Evolutionary conservation across 2,329 filamentous ascomycete genomes (phyloP).

Genomic region (Fonsecaea erecta): DNA sequence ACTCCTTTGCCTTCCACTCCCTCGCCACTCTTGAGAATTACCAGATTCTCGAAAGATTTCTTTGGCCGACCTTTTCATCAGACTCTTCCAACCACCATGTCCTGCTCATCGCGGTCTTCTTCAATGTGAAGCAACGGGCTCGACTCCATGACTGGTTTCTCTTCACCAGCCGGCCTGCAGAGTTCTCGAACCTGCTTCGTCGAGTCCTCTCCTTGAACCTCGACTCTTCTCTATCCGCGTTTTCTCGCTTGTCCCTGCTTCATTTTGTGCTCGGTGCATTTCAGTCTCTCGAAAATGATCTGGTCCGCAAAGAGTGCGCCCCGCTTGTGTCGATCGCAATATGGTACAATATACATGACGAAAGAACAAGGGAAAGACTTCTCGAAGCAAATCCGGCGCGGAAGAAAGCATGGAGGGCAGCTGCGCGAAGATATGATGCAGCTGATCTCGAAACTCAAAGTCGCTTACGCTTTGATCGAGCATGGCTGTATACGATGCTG

Average conservation of each 20-base stretch:
- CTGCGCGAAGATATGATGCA: slow-evolving; percentile 82
- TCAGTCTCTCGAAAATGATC: slow-evolving; percentile 84
- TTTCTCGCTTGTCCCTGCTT: slow-evolving; percentile 79
- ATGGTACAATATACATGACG: slow-evolving; percentile 89
- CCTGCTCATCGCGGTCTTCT: slow-evolving; percentile 80
- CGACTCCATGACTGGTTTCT: slow-evolving; percentile 82
- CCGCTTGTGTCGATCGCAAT: slow-evolving; percentile 91
- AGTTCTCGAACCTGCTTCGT: slow-evolving; percentile 88
- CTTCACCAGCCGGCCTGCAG: slow-evolving; percentile 75
- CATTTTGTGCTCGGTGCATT: slow-evolving; percentile 90
- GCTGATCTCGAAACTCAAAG: slow-evolving; percentile 80
- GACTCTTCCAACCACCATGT: slow-evolving; percentile 91
- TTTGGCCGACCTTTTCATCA: slow-evolving; percentile 92
- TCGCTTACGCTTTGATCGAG: slow-evolving; percentile 84
- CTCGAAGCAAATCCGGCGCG: slow-evolving; percentile 75
- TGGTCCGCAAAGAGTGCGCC: slow-evolving; percentile 94
- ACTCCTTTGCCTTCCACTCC: slow-evolving; percentile 75
- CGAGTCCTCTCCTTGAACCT: slow-evolving; percentile 86
- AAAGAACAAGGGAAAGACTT: slow-evolving; percentile 71
- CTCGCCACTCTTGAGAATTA: slow-evolving; percentile 85
- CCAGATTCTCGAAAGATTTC: slow-evolving; percentile 88
- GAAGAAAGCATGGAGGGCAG: slow-evolving; percentile 87
- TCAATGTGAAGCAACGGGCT: slow-evolving; percentile 86
- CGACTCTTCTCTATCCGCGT: slow-evolving; percentile 67
- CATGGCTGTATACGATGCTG: slow-evolving; percentile 87